phyloP scores from a whole-genome alignment of 257 asterid genomes.

The Verbena officinalis region DNA sequence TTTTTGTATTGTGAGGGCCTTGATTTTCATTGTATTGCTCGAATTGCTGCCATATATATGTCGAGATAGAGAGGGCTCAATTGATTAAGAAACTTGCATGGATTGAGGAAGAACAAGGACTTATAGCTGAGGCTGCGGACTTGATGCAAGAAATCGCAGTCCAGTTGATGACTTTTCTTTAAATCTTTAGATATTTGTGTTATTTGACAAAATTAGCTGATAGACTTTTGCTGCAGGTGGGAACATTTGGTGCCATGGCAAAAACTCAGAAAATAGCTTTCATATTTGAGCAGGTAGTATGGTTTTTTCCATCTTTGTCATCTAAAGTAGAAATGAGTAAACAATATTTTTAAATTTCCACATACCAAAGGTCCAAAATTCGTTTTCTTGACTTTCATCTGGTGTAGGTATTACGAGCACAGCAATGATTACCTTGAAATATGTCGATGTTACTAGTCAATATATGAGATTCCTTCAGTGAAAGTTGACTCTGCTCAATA shows the following conservation, averaged over 20 bases:
- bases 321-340: no score
- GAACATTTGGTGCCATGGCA: constrained; percentile 99
- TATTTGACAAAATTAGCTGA: no score
- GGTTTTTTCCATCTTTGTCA: constrained; percentile 29
- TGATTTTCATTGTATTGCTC: background rate
- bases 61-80: constrained; percentile 97
- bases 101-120: constrained; percentile 90
- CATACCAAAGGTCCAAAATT: no score
- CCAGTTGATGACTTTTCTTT: constrained; percentile 33
- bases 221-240: constrained; percentile 58
- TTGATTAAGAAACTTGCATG: constrained; percentile 90
- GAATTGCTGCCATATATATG: constrained; percentile 72
- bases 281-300: constrained; percentile 94
- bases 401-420: constrained; percentile 75
- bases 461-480: constrained; percentile 88
- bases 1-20: background rate
- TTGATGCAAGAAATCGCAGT: constrained; percentile 99
- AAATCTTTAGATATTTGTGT: background rate
- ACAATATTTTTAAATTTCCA: no score
- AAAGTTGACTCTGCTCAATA: constrained; percentile 83
- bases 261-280: constrained; percentile 97
- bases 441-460: constrained; percentile 94
- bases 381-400: constrained; percentile 17
- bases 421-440: constrained; percentile 94
- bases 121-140: constrained; percentile 92